Evolutionary conservation across 371 early-diverging fungal species (phyloP).

Genomic region (Batkoa obscura): DNA sequence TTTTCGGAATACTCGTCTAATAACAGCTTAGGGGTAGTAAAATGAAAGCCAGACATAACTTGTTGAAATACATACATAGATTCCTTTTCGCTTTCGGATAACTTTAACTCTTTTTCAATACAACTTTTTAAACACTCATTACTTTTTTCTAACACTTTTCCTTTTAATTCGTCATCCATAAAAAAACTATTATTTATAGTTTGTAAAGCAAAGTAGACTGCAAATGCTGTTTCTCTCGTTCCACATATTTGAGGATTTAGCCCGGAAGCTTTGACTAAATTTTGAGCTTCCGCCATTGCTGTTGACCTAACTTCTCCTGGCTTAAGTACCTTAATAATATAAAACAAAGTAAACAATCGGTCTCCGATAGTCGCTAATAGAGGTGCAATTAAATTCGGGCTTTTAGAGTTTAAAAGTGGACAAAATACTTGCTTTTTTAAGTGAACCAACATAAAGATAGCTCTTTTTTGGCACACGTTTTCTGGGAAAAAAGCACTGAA

Average conservation of each 20-base stretch:
- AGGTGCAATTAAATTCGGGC: background rate
- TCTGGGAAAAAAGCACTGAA: constrained; percentile 5
- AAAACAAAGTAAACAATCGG: constrained; percentile 1
- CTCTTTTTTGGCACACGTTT: background rate
- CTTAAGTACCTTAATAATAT: background rate
- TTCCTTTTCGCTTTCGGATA: background rate
- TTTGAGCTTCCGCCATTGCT: background rate
- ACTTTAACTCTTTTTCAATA: background rate
- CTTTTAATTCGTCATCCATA: background rate
- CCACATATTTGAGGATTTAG: background rate
- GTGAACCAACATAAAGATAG: constrained; percentile 1
- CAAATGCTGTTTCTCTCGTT: background rate
- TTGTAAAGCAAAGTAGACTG: background rate
- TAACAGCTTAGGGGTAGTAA: background rate
- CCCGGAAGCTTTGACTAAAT: background rate
- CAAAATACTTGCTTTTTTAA: background rate
- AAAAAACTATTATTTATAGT: background rate
- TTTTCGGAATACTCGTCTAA: background rate
- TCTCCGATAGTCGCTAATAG: background rate
- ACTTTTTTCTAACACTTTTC: background rate
- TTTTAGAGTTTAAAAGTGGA: background rate
- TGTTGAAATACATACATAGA: constrained; percentile 4
- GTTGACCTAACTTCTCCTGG: background rate
- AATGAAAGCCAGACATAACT: background rate
- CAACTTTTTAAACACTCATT: background rate